Evolutionary conservation across 1,284 basidiomycete genomes (phyloP), one percentile per base, ranked within the genome.

Genomic region (Meira nashicola): DNA sequence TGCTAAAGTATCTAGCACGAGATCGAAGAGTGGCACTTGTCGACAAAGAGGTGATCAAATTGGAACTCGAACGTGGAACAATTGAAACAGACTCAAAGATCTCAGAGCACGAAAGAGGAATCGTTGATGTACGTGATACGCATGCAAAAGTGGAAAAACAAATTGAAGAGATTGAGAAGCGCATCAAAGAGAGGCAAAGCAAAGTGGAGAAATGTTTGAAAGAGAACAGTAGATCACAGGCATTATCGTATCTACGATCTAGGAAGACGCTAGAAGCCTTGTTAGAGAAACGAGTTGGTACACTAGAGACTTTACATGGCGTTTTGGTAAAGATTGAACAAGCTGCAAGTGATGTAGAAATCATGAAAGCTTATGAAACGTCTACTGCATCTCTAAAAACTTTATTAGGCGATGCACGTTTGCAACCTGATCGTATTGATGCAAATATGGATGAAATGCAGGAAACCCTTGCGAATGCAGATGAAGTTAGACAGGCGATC

Each of bases 331-430:
- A 86, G 52, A 89, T 97, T 2, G 91, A 97, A 79, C 85, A 87
- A 15, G 90, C 93, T 19, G 89, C 88, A 47, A 87, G 87, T 4
- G 89, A 97, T 78, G 83, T 92, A 7, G 88, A 92, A 88, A 89
- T 96, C 56, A 86, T 96, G 84, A 84, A 85, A 65, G 85, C 87
- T 0, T 96, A 94, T 75, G 85, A 89, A 75, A 85, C 86, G 1
- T 92, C 90, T 1, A 86, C 89, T 0, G 78, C 83, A 1, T 90
- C 91, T 0, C 82, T 97, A 9, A 84, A 84, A 11, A 79, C 83
- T 0, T 85, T 96, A 43, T 85, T 96, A 1, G 81, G 86, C 1
- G 86, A 93, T 68, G 90, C 91, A 0, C 86, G 86, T 0, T 82
- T 97, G 12, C 85, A 88, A 64, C 83, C 85, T 6, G 87, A 87